Evolutionary conservation across 331 rosid species (phyloP), one percentile per base, ranked within the genome.

Genomic region (Malus hybrid): DNA sequence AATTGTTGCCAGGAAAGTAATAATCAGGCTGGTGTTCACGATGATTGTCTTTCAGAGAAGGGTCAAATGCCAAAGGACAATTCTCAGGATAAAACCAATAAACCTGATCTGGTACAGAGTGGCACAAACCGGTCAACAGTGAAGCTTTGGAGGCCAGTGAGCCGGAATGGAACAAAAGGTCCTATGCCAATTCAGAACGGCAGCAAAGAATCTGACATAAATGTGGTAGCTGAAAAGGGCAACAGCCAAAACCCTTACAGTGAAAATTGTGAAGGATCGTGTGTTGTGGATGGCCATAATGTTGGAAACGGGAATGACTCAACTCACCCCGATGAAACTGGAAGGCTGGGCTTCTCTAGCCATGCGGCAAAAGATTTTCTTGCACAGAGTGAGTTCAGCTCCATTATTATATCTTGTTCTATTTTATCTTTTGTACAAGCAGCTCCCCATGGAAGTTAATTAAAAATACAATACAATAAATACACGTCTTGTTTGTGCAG

Each of bases 61-160:
- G 59, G 59, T 79, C 78, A 80, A 75, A 34, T 80, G 76, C 78
- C 81, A 10, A 86, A 83, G 80, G 84, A 81, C 19, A 76, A 56
- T 80, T 34, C 67, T 82, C 86, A 61, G 75, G 90, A 80, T 69
- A 90, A 87, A 67, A 80, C 85, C 67, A 64, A 24, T 52, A 87
- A 86, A 83, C 75, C 68, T 46, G 90, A 90, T 76, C 80, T 67
- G 18, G 44, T 77, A 52, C 76, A 55, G 64, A 76, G 68, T 80
- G 78, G 80, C 78, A 85, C 76, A 31, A 86, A 78, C 65, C 79
- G 84, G 7, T 59, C 76, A 59, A 85, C 75, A 33, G 77, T 75
- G 70, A 85, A 85, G 86, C 83, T 57, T 62, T 86, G 87, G 90
- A 89, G 86, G 84, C 91, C 86, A 42, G 89, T 89, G 68, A 84